phyloP scores from a whole-genome alignment of 148 eudicot species.

The Diospyros lotus region DNA sequence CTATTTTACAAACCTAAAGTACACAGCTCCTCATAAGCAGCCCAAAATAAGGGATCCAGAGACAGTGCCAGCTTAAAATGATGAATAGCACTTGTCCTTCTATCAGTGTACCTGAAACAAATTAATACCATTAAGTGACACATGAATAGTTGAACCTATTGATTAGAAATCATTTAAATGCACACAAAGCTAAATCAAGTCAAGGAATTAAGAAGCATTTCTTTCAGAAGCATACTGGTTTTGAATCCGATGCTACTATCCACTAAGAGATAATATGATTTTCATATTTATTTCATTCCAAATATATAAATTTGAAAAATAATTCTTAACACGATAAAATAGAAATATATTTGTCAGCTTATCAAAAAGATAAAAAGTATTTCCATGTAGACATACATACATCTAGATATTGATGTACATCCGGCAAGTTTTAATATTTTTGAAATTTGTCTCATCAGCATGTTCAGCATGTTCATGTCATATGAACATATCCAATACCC shows the following conservation, averaged over 20 bases:
- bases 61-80: constrained; percentile 92
- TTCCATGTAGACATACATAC: too few species aligned
- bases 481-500: too few species aligned
- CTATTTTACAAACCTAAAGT: constrained; percentile 54
- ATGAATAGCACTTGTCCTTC: constrained; percentile 66
- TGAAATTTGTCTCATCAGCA: too few species aligned
- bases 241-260: neutral
- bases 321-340: too few species aligned
- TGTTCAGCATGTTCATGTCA: too few species aligned
- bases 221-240: neutral
- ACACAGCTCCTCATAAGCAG: constrained; percentile 94
- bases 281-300: too few species aligned
- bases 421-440: too few species aligned
- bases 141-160: neutral
- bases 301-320: neutral
- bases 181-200: neutral
- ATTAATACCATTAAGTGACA: neutral
- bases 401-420: too few species aligned
- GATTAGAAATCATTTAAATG: neutral
- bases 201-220: constrained; percentile 5
- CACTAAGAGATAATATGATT: neutral
- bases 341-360: too few species aligned
- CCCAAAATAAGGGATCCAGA: constrained; percentile 88
- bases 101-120: constrained; percentile 81
- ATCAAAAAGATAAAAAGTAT: too few species aligned